Evolutionary conservation across 106 monocot genomes (phyloP), one percentile per base, ranked within the genome.

Genomic region (Platanthera zijinensis): DNA sequence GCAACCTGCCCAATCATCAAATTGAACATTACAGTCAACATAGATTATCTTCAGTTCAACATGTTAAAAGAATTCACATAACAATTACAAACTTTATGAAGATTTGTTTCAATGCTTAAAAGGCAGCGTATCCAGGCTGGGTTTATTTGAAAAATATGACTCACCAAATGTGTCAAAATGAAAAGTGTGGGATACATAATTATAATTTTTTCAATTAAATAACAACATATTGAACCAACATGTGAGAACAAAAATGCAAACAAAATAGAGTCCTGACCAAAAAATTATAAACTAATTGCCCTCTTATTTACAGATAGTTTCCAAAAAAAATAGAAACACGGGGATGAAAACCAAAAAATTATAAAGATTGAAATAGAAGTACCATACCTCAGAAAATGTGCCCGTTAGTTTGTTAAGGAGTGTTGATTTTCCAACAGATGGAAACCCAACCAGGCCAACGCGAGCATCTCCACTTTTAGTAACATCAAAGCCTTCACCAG

Each of bases 401-500:
- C 97, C 93, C 1, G 97, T 99, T 48, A 99, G 78, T 75, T 99
- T 99, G 83, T 99, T 99, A 70, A 99, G 85, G 10, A 99, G 89
- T 11, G 97, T 99, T 73, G 97, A 99, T 77, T 99, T 99, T 57
- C 97, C 97, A 80, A 99, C 97, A 21, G 97, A 99, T 19, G 97
- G 97, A 83, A 99, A 99, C 5, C 97, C 97, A 30, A 99, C 97
- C 13, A 99, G 84, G 47, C 97, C 97, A 84, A 99, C 91, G 49
- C 94, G 91, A 4, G 97, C 83, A 86, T 99, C 97, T 62, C 97
- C 97, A 86, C 97, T 99, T 81, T 99, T 99, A 64, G 97, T 99
- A 56, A 99, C 97, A 86, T 99, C 97, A 85, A 99, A 99, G n/a
- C 97, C 97, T 81, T 94, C 93, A 72, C 97, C 97, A 80, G 85